Conservation (phyloP, 305 asterid genomes). For the Coffea humblotiana region DNA sequence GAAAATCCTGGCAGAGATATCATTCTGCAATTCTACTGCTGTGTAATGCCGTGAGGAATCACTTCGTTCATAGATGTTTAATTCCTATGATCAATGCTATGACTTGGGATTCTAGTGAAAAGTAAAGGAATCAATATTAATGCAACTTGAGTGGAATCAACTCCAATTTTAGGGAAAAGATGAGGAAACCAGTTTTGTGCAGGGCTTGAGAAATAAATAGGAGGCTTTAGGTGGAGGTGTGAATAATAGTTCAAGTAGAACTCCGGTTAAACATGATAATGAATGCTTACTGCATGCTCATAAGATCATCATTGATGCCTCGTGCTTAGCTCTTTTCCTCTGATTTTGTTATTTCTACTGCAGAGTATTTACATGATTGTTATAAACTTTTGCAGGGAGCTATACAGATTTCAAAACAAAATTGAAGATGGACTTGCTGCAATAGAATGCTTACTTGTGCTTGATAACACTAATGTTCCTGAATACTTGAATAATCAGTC, state of each 20-base stretch:
- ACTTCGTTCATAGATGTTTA: background rate
- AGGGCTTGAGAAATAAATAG: background rate
- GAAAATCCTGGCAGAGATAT: background rate
- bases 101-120: background rate
- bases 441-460: conserved; percentile 73
- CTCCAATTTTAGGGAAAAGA: background rate
- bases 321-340: background rate
- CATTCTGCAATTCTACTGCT: background rate
- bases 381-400: conserved; percentile 58
- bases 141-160: background rate
- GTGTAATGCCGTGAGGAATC: background rate
- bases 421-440: conserved; percentile 29
- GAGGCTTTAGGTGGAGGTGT: background rate
- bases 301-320: background rate
- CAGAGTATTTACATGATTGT: background rate
- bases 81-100: background rate
- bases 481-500: conserved; percentile 43
- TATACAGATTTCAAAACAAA: conserved; percentile 45
- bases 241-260: background rate
- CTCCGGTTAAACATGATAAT: background rate
- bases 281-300: background rate
- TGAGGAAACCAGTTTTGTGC: background rate
- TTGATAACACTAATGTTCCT: conserved; percentile 52
- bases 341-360: background rate
- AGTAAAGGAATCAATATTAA: background rate